These are phyloP conservation scores for Kodamaea leandrae DNA, from an alignment of 805 yeast species.

Conservation along the genomic window DNA sequence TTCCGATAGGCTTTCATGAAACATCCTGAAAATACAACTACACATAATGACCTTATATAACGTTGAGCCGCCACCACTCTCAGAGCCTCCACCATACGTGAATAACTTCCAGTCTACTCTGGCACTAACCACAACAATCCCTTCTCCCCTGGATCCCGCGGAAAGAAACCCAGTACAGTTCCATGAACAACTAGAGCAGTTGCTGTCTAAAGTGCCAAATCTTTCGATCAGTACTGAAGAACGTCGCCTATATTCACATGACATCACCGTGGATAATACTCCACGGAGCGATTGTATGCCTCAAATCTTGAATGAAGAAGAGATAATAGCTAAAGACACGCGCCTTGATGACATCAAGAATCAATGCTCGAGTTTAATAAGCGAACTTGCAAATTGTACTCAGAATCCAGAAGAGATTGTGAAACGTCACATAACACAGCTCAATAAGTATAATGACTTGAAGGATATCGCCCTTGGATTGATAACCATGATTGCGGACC, in stretches of 20 bases:
- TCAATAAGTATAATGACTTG: conserved; percentile 61
- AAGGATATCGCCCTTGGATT: conserved; percentile 59
- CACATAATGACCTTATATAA: conserved; percentile 3
- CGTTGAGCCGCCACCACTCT: conserved; percentile 10
- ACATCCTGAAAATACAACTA: not conserved
- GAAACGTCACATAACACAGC: conserved; percentile 48
- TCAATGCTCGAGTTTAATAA: conserved; percentile 31
- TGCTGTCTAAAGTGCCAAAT: conserved; percentile 1
- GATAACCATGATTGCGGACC: conserved; percentile 60
- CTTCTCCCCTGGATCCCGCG: not conserved
- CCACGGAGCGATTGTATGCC: conserved; percentile 7
- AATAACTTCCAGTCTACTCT: not conserved
- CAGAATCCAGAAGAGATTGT: conserved; percentile 46
- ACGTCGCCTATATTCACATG: not conserved
- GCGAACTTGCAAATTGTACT: conserved; percentile 27
- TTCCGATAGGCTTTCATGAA: not conserved
- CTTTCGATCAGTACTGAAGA: not conserved
- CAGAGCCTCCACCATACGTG: conserved; percentile 3
- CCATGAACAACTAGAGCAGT: conserved; percentile 1
- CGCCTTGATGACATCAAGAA: conserved; percentile 30
- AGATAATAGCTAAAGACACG: conserved; percentile 14
- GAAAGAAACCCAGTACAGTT: not conserved
- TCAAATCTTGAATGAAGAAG: not conserved
- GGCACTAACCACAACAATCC: not conserved
- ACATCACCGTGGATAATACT: conserved; percentile 10